phyloP scores from a whole-genome alignment of 2,329 filamentous ascomycete species.

The Acrodontium crateriforme region DNA sequence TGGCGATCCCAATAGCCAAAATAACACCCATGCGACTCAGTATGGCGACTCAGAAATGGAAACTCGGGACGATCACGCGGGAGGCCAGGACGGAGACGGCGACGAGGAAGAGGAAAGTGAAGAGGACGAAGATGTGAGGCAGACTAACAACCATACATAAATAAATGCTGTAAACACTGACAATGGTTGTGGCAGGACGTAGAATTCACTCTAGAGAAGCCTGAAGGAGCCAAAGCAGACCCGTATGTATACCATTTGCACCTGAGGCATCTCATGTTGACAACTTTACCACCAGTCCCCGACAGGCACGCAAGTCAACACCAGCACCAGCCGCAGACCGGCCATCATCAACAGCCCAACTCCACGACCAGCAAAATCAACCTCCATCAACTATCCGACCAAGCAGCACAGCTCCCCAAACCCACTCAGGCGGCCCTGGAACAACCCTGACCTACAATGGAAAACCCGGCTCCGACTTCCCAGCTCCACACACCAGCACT shows the following conservation, averaged over 20 bases:
- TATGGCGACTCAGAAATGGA: background rate
- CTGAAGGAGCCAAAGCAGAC: slow-evolving; percentile 21
- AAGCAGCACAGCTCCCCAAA: slow-evolving; percentile 7
- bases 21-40: slow-evolving; percentile 2
- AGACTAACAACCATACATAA: background rate
- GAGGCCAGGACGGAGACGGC: slow-evolving; percentile 13
- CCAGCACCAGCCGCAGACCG: slow-evolving; percentile 2
- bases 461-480: slow-evolving; percentile 47
- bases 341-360: slow-evolving; percentile 1
- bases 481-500: slow-evolving; percentile 56
- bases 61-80: slow-evolving; percentile 13
- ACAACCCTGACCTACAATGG: slow-evolving; percentile 32
- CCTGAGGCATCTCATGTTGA: slow-evolving; percentile 1
- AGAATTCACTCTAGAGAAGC: slow-evolving; percentile 38
- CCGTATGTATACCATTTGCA: slow-evolving; percentile 5
- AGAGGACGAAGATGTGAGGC: slow-evolving; percentile 27
- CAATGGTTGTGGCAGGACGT: slow-evolving; percentile 28
- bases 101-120: slow-evolving; percentile 31
- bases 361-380: slow-evolving; percentile 6
- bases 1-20: slow-evolving; percentile 4
- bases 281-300: background rate
- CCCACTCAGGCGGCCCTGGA: slow-evolving; percentile 9
- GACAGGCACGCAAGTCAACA: slow-evolving; percentile 1
- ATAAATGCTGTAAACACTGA: slow-evolving; percentile 1
- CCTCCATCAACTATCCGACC: background rate